A percentile compares a stretch with the other conserved stretches of the same genome.
Evolutionary conservation across 129 eudicot genomes (phyloP).

Genomic region (Helianthus tuberosus): DNA sequence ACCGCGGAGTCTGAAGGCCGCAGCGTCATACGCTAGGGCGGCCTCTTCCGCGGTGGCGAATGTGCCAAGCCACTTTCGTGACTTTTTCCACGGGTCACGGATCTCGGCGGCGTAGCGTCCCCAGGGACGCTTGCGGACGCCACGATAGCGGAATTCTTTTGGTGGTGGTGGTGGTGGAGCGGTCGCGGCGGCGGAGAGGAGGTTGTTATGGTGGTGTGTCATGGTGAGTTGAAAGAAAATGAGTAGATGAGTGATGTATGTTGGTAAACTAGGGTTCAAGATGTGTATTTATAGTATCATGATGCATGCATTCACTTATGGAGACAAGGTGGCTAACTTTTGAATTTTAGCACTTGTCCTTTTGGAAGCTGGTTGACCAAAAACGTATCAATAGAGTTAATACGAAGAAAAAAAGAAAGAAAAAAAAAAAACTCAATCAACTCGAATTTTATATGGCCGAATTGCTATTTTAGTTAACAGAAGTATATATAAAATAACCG

Average conservation of each 20-base stretch:
- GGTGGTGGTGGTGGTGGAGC: constrained; percentile 2
- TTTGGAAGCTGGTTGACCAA: neutral
- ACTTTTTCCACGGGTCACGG: constrained; percentile 64
- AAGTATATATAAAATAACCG: no score
- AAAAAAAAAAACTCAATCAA: no score
- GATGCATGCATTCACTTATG: constrained; percentile 5
- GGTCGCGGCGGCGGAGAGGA: neutral
- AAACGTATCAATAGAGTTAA: neutral
- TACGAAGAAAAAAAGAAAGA: no score
- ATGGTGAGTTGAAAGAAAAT: neutral
- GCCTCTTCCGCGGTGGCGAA: constrained; percentile 73
- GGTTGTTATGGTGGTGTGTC: neutral
- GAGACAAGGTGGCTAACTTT: constrained; percentile 20
- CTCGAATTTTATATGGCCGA: no score
- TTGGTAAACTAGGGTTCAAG: constrained; percentile 5
- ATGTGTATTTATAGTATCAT: constrained; percentile 17
- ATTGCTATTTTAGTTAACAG: no score
- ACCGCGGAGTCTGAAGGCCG: constrained; percentile 60
- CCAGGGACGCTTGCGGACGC: constrained; percentile 75
- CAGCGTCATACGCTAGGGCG: constrained; percentile 62
- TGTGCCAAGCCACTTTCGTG: constrained; percentile 70
- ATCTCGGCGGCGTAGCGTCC: constrained; percentile 81
- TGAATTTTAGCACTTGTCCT: neutral
- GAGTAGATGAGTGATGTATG: neutral
- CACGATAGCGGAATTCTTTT: constrained; percentile 45